Percentiles rank a stretch among this genome's conserved stretches.
Conservation (phyloP, 805 yeast genomes). For the Blastobotrys muscicola region DNA sequence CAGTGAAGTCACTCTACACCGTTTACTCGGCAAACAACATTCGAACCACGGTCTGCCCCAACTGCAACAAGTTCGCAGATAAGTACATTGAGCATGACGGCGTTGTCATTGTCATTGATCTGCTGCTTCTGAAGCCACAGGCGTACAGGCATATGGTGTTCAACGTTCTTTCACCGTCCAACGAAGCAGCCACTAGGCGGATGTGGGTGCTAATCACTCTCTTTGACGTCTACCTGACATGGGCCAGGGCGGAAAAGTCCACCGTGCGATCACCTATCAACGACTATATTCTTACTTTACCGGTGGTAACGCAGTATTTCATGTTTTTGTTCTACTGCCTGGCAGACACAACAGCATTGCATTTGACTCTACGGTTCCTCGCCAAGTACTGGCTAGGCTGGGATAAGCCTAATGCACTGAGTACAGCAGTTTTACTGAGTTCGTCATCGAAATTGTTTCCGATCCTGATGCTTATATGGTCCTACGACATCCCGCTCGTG, state of each 20-base stretch:
- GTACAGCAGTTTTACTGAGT: conserved; percentile 65
- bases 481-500: conserved; percentile 74
- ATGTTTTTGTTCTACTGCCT: conserved; percentile 29
- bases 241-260: conserved; percentile 79
- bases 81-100: conserved; percentile 85
- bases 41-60: conserved; percentile 63
- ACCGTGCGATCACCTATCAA: conserved; percentile 15
- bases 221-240: conserved; percentile 80
- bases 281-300: conserved; percentile 17
- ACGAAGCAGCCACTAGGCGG: conserved; percentile 28
- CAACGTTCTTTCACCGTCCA: conserved; percentile 38
- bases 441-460: conserved; percentile 80
- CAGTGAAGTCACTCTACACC: conserved; percentile 57
- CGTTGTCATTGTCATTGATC: conserved; percentile 74
- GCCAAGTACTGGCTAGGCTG: conserved; percentile 28
- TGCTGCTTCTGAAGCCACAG: conserved; percentile 73
- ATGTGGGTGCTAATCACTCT: conserved; percentile 54
- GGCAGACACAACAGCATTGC: conserved; percentile 27
- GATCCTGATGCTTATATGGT: conserved; percentile 91
- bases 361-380: conserved; percentile 29
- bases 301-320: conserved; percentile 30
- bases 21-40: conserved; percentile 71
- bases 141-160: conserved; percentile 73
- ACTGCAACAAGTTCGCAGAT: conserved; percentile 71
- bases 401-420: conserved; percentile 37